A percentile compares a stretch with the other conserved stretches of the same genome.
phyloP scores from a whole-genome alignment of 176 grass and related monocot genomes.

The Alopecurus myosuroides region DNA sequence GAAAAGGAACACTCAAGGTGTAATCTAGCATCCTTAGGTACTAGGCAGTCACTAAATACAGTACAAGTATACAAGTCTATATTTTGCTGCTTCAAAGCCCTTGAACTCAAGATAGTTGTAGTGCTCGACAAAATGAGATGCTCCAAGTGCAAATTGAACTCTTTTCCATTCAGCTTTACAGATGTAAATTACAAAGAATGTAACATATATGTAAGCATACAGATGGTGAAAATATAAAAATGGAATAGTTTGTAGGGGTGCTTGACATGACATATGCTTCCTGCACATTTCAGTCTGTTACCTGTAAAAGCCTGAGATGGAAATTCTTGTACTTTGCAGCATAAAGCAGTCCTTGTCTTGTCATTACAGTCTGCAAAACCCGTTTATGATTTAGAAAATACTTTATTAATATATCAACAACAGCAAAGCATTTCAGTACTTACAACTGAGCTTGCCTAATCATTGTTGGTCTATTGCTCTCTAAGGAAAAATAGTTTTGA shows the following conservation, averaged over 20 bases:
- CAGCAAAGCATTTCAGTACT: not conserved
- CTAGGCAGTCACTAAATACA: constrained; percentile 3
- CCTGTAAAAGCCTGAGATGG: not conserved
- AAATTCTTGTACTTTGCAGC: not conserved
- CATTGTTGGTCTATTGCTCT: not conserved
- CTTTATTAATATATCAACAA: not conserved
- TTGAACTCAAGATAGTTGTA: not conserved
- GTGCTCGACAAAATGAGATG: constrained; percentile 9
- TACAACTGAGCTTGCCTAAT: not conserved
- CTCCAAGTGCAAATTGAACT: not conserved
- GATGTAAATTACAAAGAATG: constrained; percentile 18
- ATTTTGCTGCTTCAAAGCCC: constrained; percentile 4
- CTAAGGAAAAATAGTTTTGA: not conserved
- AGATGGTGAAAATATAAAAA: constrained; percentile 5
- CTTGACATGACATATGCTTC: not conserved
- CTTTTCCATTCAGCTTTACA: not conserved
- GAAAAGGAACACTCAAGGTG: constrained; percentile 37
- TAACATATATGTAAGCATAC: not conserved
- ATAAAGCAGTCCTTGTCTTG: not conserved
- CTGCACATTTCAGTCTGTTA: not conserved
- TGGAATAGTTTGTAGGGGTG: not conserved
- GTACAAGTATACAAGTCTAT: constrained; percentile 7
- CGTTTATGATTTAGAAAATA: not conserved
- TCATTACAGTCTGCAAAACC: constrained; percentile 16
- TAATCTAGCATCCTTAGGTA: constrained; percentile 23